Percentiles rank a stretch among this genome's conserved stretches.
These are phyloP conservation scores for Clonostachys byssicola DNA, from an alignment of 2,329 filamentous ascomycete genomes.

Conservation along the genomic window DNA sequence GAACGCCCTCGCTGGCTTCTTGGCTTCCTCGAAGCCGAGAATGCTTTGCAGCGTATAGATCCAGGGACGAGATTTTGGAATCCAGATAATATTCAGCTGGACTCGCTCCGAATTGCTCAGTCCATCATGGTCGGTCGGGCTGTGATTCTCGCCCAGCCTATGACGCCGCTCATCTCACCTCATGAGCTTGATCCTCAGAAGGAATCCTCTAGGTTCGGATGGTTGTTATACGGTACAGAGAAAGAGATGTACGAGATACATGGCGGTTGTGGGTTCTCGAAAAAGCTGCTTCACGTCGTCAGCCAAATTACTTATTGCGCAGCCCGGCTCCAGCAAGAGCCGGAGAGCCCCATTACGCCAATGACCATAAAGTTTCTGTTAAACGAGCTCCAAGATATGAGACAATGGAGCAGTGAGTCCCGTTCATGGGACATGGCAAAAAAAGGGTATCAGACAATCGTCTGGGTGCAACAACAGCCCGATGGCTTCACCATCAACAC, in stretches of 20 bases:
- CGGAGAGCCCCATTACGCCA: slow-evolving; percentile 20
- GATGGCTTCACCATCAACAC: slow-evolving; percentile 15
- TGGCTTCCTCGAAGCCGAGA: slow-evolving; percentile 26
- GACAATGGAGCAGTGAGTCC: slow-evolving; percentile 27
- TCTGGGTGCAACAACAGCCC: slow-evolving; percentile 19
- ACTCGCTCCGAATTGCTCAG: slow-evolving; percentile 26
- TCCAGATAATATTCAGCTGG: slow-evolving; percentile 22
- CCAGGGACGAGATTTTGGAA: slow-evolving; percentile 29
- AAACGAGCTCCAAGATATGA: slow-evolving; percentile 19
- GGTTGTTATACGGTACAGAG: slow-evolving; percentile 29
- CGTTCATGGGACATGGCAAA: slow-evolving; percentile 10
- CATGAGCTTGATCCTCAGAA: slow-evolving; percentile 16
- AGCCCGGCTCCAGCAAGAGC: slow-evolving; percentile 24
- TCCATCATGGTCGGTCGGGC: slow-evolving; percentile 31
- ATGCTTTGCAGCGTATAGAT: slow-evolving; percentile 25
- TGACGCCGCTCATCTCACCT: slow-evolving; percentile 22
- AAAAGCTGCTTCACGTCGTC: slow-evolving; percentile 27
- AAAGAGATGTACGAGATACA: slow-evolving; percentile 29
- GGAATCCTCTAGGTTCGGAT: slow-evolving; percentile 26
- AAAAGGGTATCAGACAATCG: slow-evolving; percentile 10
- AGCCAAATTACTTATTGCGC: slow-evolving; percentile 30
- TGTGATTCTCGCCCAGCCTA: slow-evolving; percentile 31
- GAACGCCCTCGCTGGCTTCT: slow-evolving; percentile 27
- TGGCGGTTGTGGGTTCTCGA: slow-evolving; percentile 34
- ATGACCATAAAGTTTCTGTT: slow-evolving; percentile 18